Evolutionary conservation across 352 stramenopile genomes (phyloP), one percentile per base, ranked within the genome.

Genomic region (Pythium myriotylum): DNA sequence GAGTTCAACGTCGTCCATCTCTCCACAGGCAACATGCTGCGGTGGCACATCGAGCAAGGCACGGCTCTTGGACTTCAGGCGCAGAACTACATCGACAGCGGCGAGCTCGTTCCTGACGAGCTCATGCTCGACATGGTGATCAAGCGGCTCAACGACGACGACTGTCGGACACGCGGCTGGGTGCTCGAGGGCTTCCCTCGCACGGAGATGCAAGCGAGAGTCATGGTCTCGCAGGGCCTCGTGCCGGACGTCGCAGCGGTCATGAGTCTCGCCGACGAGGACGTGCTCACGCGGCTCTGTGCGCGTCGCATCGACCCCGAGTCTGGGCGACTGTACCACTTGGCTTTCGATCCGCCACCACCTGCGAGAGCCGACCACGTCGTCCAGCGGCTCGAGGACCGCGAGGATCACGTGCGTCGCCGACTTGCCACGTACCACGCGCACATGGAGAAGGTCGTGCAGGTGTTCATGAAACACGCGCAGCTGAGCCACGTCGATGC

Each of bases 171-270:
- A 49, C 79, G 76, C 19, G 96, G 96, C 9, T 99, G 93, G 89
- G 76, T 99, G 14, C 70, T 99, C 0, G 95, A 99, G 63, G 96
- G 96, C 6, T 98, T 97, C 63, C 96, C 96, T 2, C 86, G 94
- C 40, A 98, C 95, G 8, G 80, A 88, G 33, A 84, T 77, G 17
- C 93, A 99, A 61, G 95, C 95, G 9, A 77, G 95, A 12, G 82
- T 94, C n/a, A 77, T 99, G 27, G 56, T 84, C 20, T 67, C 78
- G 6, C 71, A 89, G 35, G 82, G 89, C 16, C 70, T 97, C 33
- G 63, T 81, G 2, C 88, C 93, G 2, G 88, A 98, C 58, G 71
- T 96, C 2, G 94, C 98, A 24, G 70, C 98, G 12, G 86, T 98
- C 45, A 68, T 98, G 4, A 83, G 97, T 59, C 81, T 98, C 7